Base-by-base conservation (phyloP, 2,329 filamentous ascomycete species). In the Aspergillus tanneri region DNA sequence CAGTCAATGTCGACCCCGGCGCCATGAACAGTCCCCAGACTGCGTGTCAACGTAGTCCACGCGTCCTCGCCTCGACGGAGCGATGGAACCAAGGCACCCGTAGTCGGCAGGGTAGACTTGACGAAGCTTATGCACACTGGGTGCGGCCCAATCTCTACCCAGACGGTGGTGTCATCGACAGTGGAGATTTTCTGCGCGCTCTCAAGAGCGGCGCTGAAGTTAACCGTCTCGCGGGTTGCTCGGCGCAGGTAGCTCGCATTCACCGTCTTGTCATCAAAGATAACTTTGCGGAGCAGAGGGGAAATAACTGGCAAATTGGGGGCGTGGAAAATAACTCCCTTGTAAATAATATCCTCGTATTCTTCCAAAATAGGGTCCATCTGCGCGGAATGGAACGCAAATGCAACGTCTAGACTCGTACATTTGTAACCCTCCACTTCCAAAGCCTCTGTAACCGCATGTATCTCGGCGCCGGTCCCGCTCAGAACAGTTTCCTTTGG, bases 401-500 rank as follows among this genome's bases (percentile, higher is more conserved):
- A 87, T 4, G 83, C 81, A 16, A 86, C 78, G 51, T 83, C 80
- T 16, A 87, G 73, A 62, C 79, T 79, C 10, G 77, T 82, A 47
- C 76, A 78, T 67, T 84, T 85, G 68, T 83, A 77, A 1, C 79
- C 80, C 49, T 76, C 72, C 8, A 68, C 64, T n/a, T 72, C 66
- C 3, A 86, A 73, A 19, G 72, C 60, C 8, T 78, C 66, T 45
- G 66, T 75, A 18, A 83, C 72, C 4, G 73, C 72, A 50, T 80
- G 74, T 41, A 87, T 81, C 50, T 85, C 76, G 28, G 82, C 74
- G 39, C 81, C 78, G 42, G 77, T 78, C 10, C 80, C 71, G 53
- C 81, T 82, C 16, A 93, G 75, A 2, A 93, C 88, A 6, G 84
- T 90, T 63, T 90, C 86, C 44, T 82, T 76, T 0, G 85, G 84